Evolutionary conservation across 495 filamentous ascomycete genomes (phyloP), one percentile per base, ranked within the genome.

Genomic region (Talaromyces borbonicus): DNA sequence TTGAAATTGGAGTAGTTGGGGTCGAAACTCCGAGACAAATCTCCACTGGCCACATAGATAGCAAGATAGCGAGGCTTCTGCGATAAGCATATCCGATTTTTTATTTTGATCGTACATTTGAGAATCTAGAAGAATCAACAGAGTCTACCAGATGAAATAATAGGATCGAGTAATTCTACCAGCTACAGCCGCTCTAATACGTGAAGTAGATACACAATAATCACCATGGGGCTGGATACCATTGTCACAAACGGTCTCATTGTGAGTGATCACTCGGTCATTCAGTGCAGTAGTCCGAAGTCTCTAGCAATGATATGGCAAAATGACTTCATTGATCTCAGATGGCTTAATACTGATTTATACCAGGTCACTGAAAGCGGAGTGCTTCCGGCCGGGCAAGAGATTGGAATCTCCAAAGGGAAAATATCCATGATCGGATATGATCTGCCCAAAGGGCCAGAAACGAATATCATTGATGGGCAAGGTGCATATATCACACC

Each of bases 401-500:
- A 41, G 25, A 41, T 41, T 41, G 37, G 37, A 41, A 41, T 41
- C 37, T 41, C 37, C 3, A 41, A 41, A 8, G 37, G 37, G 14
- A 41, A 23, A 23, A 41, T 41, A 18, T 41, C 37, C 25, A 16
- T 41, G 18, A 41, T 41, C 5, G 37, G 37, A 41, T 41, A 41
- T 41, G 37, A 41, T 22, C 56, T 67, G 24, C 50, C 35, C 6
- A 52, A 25, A 26, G 49, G 57, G 7, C 47, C 31, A 20, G 54
- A 60, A 19, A 37, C 22, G 11, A 16, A 31, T n/a, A 30, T 52
- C 1, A 47, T 59, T 39, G 52, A 56, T 43, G 62, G 58, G 1
- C 47, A 63, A 45, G 57, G 61, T 14, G 61, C 49, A 8, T 63
- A 59, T 39, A 50, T 65, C 29, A 56, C 60, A 31, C 67, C 69